Evolutionary conservation across 176 grass and related monocot species (phyloP), one percentile per base, ranked within the genome.

Genomic region (Echinochloa phyllopogon): DNA sequence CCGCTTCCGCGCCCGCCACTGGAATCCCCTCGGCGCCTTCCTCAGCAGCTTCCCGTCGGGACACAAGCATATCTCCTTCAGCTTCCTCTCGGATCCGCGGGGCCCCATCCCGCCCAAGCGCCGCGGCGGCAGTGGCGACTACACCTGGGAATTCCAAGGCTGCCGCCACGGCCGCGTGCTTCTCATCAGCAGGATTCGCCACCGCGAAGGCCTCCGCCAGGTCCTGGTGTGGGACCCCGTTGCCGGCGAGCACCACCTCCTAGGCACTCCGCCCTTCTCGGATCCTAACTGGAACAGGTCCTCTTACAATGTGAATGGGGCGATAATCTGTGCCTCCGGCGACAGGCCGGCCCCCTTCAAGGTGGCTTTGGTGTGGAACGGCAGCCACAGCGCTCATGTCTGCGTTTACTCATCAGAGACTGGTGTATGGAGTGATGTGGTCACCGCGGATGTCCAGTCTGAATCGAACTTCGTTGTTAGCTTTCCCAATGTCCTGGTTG

Each of bases 1-100:
- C 67, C 67, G 66, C 52, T 82, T 82, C 80, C 57, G 80, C 40
- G 24, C 67, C 40, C 80, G n/a, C 69, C 67, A 72, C 80, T 18
- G 67, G 65, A 43, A 44, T 39, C 15, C 50, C 52, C 52, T 82
- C 79, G 79, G 79, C n/a, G 38, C 72, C 23, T 81, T 81, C 49
- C 6, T 15, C 6, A 21, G 3, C 20, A 8, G 55, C 20, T 2
- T 0, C 55, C 55, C 1, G 6, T 6, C 8, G 9, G 10, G 25
- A 1, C 24, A 6, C 21, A 7, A 15, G 0, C 12, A 63, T 33
- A 4, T 33, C 61, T 27, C 59, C 23, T 61, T 61, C 59, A 61
- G 20, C 65, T 68, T 68, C 78, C 16, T 14, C 50, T 15, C 63
- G 12, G 78, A 37, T 2, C n/a, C n/a, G n/a, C n/a, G n/a, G n/a